Evolutionary conservation across 2,329 filamentous ascomycete genomes (phyloP).

Genomic region (Fusarium napiforme): DNA sequence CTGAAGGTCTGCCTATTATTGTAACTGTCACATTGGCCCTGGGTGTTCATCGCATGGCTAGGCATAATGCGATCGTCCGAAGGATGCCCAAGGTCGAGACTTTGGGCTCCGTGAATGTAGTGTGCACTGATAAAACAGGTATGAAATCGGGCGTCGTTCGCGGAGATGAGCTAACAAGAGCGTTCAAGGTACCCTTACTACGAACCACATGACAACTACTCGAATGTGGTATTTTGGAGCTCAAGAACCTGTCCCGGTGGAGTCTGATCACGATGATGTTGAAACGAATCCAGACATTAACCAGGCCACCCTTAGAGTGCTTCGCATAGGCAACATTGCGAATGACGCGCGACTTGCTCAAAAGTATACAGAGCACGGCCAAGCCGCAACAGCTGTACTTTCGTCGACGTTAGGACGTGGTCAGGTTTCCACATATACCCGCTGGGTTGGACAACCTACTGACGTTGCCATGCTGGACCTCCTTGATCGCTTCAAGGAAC

Average conservation of each 20-base stretch:
- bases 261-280: conserved; percentile 63
- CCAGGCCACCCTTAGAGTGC: conserved; percentile 79
- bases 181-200: conserved; percentile 82
- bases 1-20: conserved; percentile 96
- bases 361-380: conserved; percentile 74
- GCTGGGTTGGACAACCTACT: conserved; percentile 97
- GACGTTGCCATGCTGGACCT: conserved; percentile 97
- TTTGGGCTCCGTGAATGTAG: conserved; percentile 97
- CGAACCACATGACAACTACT: conserved; percentile 97
- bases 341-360: conserved; percentile 90
- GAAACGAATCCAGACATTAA: conserved; percentile 68
- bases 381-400: conserved; percentile 78
- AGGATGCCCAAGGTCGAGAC: conserved; percentile 97
- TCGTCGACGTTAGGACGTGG: conserved; percentile 79
- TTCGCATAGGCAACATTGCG: conserved; percentile 94
- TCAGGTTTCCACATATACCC: conserved; percentile 73
- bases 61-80: conserved; percentile 92
- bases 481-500: conserved; percentile 88
- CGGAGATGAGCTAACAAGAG: conserved; percentile 25
- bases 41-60: conserved; percentile 96
- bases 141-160: conserved; percentile 31
- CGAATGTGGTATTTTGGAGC: conserved; percentile 96
- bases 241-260: conserved; percentile 61
- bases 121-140: conserved; percentile 98
- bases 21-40: conserved; percentile 96